Evolutionary conservation across 441 rosid genomes (phyloP), one percentile per base, ranked within the genome.

Genomic region (Bocquillonia castaneifolia): DNA sequence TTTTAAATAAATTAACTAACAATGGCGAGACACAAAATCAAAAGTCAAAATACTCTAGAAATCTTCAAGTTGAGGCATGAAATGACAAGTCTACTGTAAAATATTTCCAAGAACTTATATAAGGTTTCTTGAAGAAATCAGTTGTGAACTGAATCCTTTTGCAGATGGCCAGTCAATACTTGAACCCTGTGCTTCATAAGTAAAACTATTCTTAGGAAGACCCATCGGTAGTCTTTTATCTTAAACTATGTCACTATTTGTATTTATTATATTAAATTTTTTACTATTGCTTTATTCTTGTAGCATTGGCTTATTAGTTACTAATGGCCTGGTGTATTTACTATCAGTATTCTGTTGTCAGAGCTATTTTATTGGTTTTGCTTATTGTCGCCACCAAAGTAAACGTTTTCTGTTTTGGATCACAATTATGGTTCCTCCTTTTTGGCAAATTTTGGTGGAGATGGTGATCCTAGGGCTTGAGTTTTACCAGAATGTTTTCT

Each of bases 401-500:
- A 3, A 37, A 48, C 28, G 22, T 72, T 40, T 1, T 22, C 37
- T 32, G 8, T 36, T 10, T 36, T 48, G 15, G 63, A 72, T 72
- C 58, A 48, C 18, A 39, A 26, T 36, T 15, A 7, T 28, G n/a
- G 42, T 48, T 45, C 3, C 13, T 25, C 6, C 1, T 1, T 13
- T n/a, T 22, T 67, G n/a, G 18, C 31, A 2, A 63, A 34, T 63
- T 45, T 69, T 40, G 23, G 40, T 22, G 56, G 59, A 25, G 32
- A 52, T 53, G 60, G 8, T 39, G n/a, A 20, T 22, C 15, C 17
- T 6, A 50, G 14, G 20, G 20, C 4, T 66, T 36, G 37, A 53
- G 29, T 40, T 3, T 55, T 61, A 14, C 34, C 10, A 20, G n/a
- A 22, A 3, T 10, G 29, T 36, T 3, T 25, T 66, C 29, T 39